Evolutionary conservation across 75 land plant genomes (phyloP).

Genomic region (Cunninghamia lanceolata): DNA sequence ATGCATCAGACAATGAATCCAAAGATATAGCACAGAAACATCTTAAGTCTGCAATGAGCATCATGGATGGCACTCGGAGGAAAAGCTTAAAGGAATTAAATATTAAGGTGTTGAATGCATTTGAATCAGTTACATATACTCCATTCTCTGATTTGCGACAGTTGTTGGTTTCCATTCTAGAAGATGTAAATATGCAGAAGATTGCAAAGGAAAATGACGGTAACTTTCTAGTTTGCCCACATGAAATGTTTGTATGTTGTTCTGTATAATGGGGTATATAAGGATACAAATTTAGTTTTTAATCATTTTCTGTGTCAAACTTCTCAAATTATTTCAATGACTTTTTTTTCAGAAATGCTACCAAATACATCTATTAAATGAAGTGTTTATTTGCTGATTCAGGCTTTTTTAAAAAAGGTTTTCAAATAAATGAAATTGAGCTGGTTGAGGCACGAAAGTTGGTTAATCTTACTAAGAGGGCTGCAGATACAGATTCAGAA

Average conservation of each 20-base stretch:
- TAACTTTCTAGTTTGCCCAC: not conserved
- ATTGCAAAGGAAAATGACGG: not conserved
- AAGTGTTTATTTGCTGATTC: slow-evolving; percentile 4
- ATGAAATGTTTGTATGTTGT: not conserved
- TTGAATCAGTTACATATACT: not conserved
- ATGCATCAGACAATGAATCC: not conserved
- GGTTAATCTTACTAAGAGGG: not conserved
- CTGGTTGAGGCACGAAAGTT: not conserved
- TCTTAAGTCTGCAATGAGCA: slow-evolving; percentile 2
- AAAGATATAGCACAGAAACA: not conserved
- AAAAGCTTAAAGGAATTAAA: slow-evolving; percentile 3
- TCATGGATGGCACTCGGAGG: slow-evolving; percentile 1
- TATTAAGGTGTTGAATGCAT: not conserved
- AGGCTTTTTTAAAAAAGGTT: not conserved
- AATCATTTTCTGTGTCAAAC: not conserved
- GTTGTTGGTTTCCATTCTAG: slow-evolving; percentile 1
- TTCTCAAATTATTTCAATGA: not conserved
- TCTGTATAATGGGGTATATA: not conserved
- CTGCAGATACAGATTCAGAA: slow-evolving; percentile 7
- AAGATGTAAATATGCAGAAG: not conserved
- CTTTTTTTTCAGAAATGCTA: not conserved
- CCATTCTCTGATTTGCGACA: slow-evolving; percentile 1
- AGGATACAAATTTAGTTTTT: not conserved
- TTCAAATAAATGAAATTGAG: not conserved
- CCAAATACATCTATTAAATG: not conserved